These are phyloP conservation scores for Alternaria panax DNA, from an alignment of 2,329 filamentous ascomycete species.

Conservation along the genomic window DNA sequence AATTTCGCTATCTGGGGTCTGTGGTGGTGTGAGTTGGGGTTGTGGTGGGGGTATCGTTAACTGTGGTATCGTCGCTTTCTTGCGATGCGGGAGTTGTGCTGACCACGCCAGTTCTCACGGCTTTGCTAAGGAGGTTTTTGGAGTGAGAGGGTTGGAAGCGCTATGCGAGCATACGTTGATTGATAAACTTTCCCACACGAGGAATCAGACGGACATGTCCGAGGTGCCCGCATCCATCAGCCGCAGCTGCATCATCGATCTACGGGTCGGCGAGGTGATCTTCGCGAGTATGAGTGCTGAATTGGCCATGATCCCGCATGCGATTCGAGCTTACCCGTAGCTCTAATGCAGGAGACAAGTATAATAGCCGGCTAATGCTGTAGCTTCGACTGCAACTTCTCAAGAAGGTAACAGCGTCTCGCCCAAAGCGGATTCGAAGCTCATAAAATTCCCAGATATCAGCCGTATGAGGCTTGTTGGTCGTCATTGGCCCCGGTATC, in stretches of 20 bases:
- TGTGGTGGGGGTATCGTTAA: constrained; percentile 4
- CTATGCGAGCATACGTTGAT: background rate
- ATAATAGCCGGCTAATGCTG: constrained; percentile 6
- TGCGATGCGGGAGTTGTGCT: constrained; percentile 13
- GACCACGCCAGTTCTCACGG: constrained; percentile 20
- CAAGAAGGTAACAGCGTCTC: constrained; percentile 3
- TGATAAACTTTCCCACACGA: constrained; percentile 5
- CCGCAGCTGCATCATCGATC: constrained; percentile 19
- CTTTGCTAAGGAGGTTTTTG: background rate
- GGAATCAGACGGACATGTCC: background rate
- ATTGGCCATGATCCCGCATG: background rate
- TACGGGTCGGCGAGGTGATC: constrained; percentile 18
- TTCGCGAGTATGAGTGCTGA: background rate
- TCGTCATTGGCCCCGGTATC: constrained; percentile 22
- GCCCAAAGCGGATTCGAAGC: constrained; percentile 13
- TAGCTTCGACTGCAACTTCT: constrained; percentile 8
- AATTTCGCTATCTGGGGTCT: background rate
- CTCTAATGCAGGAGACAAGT: constrained; percentile 10
- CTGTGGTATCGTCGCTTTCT: constrained; percentile 13
- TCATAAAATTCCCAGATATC: constrained; percentile 1
- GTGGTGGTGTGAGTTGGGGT: constrained; percentile 5
- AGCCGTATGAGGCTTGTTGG: constrained; percentile 14
- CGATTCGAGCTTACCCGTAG: constrained; percentile 9
- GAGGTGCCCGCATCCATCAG: constrained; percentile 1
- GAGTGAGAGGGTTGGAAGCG: background rate